Conservation (phyloP, 306 rosid genomes). For the Dryas alaskensis region DNA sequence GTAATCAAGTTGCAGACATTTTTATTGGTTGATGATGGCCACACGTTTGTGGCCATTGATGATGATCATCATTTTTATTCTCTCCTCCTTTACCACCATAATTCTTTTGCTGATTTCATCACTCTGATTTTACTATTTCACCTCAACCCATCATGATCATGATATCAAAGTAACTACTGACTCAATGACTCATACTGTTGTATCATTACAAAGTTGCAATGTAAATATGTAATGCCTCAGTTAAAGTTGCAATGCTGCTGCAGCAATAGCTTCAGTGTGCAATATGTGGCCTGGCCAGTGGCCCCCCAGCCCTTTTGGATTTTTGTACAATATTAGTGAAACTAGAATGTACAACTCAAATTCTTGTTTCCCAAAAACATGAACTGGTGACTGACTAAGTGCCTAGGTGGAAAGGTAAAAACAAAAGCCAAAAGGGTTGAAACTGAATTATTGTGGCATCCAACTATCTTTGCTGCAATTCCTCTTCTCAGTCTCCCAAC, state of each 20-base stretch:
- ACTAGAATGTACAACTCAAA: not conserved
- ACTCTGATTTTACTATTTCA: constrained; percentile 27
- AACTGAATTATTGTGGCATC: constrained; percentile 12
- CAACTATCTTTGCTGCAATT: not conserved
- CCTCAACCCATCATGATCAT: constrained; percentile 27
- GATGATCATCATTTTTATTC: constrained; percentile 35
- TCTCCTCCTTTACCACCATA: constrained; percentile 18
- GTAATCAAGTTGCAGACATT: constrained; percentile 22
- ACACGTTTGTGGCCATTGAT: constrained; percentile 55
- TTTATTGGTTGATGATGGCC: constrained; percentile 77
- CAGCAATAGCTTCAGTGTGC: constrained; percentile 3
- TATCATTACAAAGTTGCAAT: not conserved
- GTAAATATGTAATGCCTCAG: not conserved
- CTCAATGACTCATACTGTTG: constrained; percentile 20
- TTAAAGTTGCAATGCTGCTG: not conserved
- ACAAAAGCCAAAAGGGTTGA: no score
- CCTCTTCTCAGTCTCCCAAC: not conserved
- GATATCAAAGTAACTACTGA: constrained; percentile 7
- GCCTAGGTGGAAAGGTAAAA: no score
- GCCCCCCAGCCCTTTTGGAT: not conserved
- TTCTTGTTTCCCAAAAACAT: constrained; percentile 4
- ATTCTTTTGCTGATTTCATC: constrained; percentile 26
- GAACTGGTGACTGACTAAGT: no score
- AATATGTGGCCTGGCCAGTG: constrained; percentile 7
- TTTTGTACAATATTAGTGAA: constrained; percentile 2